These are phyloP conservation scores for Wickerhamiella spandovensis DNA, from an alignment of 805 yeast genomes.

Conservation along the genomic window DNA sequence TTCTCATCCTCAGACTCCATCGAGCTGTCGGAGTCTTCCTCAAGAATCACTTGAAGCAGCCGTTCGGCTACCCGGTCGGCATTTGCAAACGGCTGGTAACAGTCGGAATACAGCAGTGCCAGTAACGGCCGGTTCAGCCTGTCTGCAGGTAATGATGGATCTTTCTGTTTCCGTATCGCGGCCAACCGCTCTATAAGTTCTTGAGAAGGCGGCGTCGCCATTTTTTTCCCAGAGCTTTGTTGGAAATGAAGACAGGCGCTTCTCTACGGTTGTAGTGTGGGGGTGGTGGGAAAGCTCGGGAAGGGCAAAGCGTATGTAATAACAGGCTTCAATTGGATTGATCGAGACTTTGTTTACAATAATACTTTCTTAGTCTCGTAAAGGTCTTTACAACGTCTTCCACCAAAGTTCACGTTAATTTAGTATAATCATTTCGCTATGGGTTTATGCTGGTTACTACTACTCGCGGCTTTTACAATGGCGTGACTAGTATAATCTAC, in stretches of 20 bases:
- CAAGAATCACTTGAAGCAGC: background rate
- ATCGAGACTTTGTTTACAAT: background rate
- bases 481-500: no score
- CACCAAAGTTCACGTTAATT: no score
- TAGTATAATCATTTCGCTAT: no score
- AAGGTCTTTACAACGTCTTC: no score
- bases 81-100: background rate
- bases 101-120: background rate
- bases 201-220: background rate
- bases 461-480: no score
- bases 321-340: background rate
- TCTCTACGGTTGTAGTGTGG: background rate
- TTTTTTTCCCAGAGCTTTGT: background rate
- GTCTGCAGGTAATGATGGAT: background rate
- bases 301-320: background rate
- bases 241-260: background rate
- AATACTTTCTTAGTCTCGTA: no score
- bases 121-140: background rate
- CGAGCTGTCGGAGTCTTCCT: background rate
- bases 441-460: no score
- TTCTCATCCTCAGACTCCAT: background rate
- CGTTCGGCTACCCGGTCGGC: constrained; percentile 1
- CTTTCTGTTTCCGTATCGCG: background rate
- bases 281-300: background rate
- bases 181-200: background rate